Conservation (phyloP, 441 rosid species). For the Mallotus repandus region DNA sequence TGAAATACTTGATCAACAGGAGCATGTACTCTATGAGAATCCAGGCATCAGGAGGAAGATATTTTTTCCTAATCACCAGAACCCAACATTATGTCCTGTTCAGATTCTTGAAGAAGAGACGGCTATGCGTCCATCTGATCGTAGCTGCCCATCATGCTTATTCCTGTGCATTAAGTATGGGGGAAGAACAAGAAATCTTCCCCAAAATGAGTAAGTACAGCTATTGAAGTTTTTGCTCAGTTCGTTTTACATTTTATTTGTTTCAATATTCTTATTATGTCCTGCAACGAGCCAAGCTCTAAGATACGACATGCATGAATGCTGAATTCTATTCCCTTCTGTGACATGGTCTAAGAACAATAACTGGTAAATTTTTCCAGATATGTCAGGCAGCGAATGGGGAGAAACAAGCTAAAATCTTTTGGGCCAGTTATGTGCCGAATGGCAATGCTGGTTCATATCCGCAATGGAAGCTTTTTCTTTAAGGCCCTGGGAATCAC, state of each 20-base stretch:
- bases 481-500: constrained; percentile 66
- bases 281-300: no score
- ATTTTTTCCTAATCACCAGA: constrained; percentile 46
- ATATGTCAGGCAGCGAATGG: constrained; percentile 71
- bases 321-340: no score
- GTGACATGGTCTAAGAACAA: not conserved
- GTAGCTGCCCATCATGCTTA: constrained; percentile 54
- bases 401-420: constrained; percentile 63
- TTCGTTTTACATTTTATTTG: no score
- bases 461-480: constrained; percentile 62
- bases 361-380: constrained; percentile 28
- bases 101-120: constrained; percentile 60
- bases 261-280: no score
- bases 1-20: constrained; percentile 30
- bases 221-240: not conserved
- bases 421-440: constrained; percentile 54
- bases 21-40: constrained; percentile 58
- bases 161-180: constrained; percentile 69
- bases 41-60: constrained; percentile 46
- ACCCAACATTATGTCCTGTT: constrained; percentile 53
- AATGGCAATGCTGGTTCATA: constrained; percentile 50
- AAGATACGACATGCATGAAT: no score
- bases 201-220: constrained; percentile 56
- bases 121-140: constrained; percentile 58
- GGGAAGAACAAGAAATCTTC: constrained; percentile 64